Conservation (phyloP, 2,329 filamentous ascomycete genomes). For the Colletotrichum liaoningense region DNA sequence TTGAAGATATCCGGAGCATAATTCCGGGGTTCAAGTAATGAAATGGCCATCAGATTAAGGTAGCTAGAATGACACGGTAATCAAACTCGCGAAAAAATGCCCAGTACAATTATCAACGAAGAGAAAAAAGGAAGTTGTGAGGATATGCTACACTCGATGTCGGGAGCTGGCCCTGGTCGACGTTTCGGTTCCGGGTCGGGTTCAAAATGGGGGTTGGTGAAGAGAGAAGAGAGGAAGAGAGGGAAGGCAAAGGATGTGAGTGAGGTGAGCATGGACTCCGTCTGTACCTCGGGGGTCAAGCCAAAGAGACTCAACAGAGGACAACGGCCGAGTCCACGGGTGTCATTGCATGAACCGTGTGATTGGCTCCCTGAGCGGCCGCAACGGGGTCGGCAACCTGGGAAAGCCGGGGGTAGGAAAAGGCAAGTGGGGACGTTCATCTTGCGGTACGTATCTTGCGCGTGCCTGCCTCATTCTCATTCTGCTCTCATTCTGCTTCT, state of each 20-base stretch:
- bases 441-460: neutral
- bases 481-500: neutral
- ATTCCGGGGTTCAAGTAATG: neutral
- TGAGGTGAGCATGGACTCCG: conserved; percentile 2
- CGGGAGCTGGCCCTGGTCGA: neutral
- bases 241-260: neutral
- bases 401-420: conserved; percentile 4
- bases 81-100: neutral
- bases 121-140: neutral
- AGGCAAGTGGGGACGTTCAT: neutral
- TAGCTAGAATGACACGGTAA: neutral
- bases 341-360: conserved; percentile 11
- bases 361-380: conserved; percentile 18
- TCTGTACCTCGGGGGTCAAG: conserved; percentile 8
- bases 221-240: neutral
- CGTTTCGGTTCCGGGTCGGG: neutral
- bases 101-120: neutral
- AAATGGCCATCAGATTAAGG: conserved; percentile 1
- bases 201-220: neutral
- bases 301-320: neutral
- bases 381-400: conserved; percentile 9
- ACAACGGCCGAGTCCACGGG: conserved; percentile 13
- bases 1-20: neutral
- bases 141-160: neutral
- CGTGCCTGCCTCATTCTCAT: neutral